Evolutionary conservation across 257 asterid species (phyloP), one percentile per base, ranked within the genome.

Genomic region (Thymus mandschuricus): DNA sequence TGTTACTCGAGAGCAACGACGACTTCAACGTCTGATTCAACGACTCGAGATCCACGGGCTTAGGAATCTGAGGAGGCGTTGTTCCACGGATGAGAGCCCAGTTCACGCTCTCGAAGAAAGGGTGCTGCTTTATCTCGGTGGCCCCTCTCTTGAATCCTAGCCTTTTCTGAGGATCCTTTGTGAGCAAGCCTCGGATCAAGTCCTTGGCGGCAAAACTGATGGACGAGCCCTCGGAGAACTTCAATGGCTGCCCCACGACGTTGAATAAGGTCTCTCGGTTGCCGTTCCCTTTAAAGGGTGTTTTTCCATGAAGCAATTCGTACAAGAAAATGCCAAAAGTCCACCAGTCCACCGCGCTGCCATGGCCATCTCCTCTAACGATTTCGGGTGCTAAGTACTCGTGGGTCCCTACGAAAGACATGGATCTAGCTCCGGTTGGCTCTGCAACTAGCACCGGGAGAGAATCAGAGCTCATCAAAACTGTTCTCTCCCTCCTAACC

Each of bases 291-390:
- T 89, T 92, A 64, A 89, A 92, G 3, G 98, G 98, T 8, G 96
- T 92, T 83, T 81, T 92, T 59, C 98, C 98, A 5, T 90, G 90
- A 11, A 91, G 83, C 84, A 93, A 69, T 58, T 92, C 98, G n/a
- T 84, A 92, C 81, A 92, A 71, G 86, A 90, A 90, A 13, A 92
- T 80, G 3, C 98, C 98, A 12, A 88, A 86, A 0, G 96, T 93
- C 98, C 98, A 91, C 98, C 98, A 93, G 62, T 93, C 98, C n/a
- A 91, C 98, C 1, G 97, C 81, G 45, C 98, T 93, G 49, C 98
- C 97, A 54, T 93, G 98, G 29, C 98, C 97, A n/a, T 93, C 97
- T 70, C 98, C 98, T 81, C 95, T 83, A 27, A 93, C 81, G 15
- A 92, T 92, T 60, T 92, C 98, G 0, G 98, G 98, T 60, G 97